Evolutionary conservation across 768 basidiomycete species (phyloP), one percentile per base, ranked within the genome.

Genomic region (Phaffia tasmanica): DNA sequence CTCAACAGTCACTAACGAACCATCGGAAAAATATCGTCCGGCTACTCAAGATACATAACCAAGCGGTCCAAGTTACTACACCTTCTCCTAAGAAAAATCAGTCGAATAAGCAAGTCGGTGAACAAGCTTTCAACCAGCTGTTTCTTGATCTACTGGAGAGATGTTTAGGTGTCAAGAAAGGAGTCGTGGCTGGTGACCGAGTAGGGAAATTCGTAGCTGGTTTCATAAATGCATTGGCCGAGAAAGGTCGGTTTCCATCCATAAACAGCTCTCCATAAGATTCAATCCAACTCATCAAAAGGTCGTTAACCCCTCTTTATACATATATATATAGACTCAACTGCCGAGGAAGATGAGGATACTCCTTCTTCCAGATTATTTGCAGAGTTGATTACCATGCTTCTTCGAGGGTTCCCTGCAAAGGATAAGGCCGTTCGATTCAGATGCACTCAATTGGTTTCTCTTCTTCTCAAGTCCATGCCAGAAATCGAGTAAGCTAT

Each of bases 1-100:
- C 81, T 0, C 89, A 92, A 74, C 78, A 74, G 8, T 83, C 86
- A 0, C 76, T 80, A 18, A 84, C 87, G 11, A 91, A 89, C 74
- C 92, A 97, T 76, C 84, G 86, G 69, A 95, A 95, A 80, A 94
- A 95, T 77, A 79, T 85, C 60, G 85, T 89, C 51, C 83, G 84
- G 0, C 81, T 95, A 3, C 80, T 88, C 79, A 89, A 89, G 75
- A 76, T 93, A 51, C 89, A 93, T 1, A 62, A 64, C 11, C 57
- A 62, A 5, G 68, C 70, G 46, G 69, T 69, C 30, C 68, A 71
- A 8, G 67, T 73, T 27, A 64, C 78, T 2, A 73, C 81, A n/a
- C 77, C 79, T 46, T 58, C 69, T 2, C 42, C 67, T 15, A 72
- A 72, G 64, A 79, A 81, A 60, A 83, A 42, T 42, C 35, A 83